These are phyloP conservation scores for Pontederia paniculata DNA, from an alignment of 176 grass and related monocot species.

Conservation along the genomic window DNA sequence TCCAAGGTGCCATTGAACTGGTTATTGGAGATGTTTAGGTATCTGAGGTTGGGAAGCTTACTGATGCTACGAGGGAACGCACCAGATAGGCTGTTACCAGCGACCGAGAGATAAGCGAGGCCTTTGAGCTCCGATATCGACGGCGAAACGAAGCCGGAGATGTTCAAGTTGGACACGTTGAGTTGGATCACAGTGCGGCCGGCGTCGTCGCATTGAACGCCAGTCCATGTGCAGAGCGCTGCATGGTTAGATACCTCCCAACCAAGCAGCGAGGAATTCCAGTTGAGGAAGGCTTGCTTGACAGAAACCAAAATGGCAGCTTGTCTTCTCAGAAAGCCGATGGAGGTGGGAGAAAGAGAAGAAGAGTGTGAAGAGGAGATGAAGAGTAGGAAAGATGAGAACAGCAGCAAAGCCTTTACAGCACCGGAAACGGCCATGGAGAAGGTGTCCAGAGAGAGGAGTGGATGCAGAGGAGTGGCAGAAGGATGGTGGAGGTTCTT, in stretches of 20 bases:
- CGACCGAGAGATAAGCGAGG: conserved; percentile 47
- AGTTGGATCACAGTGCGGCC: neutral
- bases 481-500: neutral
- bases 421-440: conserved; percentile 1
- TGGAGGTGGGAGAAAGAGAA: neutral
- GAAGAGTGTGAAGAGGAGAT: neutral
- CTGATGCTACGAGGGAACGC: conserved; percentile 24
- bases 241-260: neutral
- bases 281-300: conserved; percentile 33
- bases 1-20: conserved; percentile 72
- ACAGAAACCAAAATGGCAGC: conserved; percentile 24
- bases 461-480: neutral
- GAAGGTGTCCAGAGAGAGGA: too few relatives aligned
- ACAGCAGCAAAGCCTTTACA: conserved; percentile 3
- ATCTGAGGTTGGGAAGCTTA: conserved; percentile 29
- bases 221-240: conserved; percentile 42
- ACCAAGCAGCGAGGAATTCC: conserved; percentile 24
- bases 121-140: conserved; percentile 12
- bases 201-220: conserved; percentile 40
- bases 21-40: conserved; percentile 89
- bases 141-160: conserved; percentile 1
- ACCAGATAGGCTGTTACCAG: conserved; percentile 50
- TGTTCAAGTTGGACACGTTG: neutral
- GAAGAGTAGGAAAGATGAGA: conserved; percentile 25
- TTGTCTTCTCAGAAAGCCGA: conserved; percentile 5